Evolutionary conservation across 805 yeast species (phyloP).

Genomic region (Wickerhamomyces silvicola): DNA sequence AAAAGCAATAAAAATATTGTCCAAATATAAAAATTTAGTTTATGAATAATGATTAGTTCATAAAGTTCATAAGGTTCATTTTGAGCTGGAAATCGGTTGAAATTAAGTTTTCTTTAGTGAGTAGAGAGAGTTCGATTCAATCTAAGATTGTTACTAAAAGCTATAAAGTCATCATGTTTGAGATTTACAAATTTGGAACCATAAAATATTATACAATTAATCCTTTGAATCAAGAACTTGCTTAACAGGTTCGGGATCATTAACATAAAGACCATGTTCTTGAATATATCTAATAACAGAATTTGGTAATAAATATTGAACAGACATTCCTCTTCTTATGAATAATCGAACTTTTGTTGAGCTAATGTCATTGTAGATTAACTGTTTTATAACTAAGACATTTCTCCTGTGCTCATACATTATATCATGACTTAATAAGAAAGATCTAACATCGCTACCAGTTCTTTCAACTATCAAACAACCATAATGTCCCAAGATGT

Average conservation of each 20-base stretch:
- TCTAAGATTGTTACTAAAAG: too few relatives aligned
- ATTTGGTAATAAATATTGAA: conserved; percentile 89
- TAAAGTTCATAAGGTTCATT: too few relatives aligned
- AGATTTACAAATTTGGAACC: too few relatives aligned
- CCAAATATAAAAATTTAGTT: too few relatives aligned
- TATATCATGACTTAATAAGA: conserved; percentile 87
- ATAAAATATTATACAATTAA: too few relatives aligned
- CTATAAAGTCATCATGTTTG: too few relatives aligned
- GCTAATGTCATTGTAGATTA: conserved; percentile 92
- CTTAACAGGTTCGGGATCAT: conserved; percentile 91
- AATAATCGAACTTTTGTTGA: conserved; percentile 93
- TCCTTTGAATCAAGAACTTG: conserved; percentile 56
- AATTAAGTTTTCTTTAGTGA: too few relatives aligned
- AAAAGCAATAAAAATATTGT: too few relatives aligned
- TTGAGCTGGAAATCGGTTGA: too few relatives aligned
- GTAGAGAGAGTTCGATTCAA: too few relatives aligned
- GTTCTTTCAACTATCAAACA: conserved; percentile 96
- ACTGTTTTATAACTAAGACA: conserved; percentile 89
- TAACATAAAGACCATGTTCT: conserved; percentile 78
- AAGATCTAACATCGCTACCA: conserved; percentile 91
- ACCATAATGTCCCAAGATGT: conserved; percentile 92
- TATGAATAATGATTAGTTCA: too few relatives aligned
- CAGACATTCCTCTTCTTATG: conserved; percentile 92
- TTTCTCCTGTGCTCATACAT: conserved; percentile 96
- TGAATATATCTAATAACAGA: conserved; percentile 92